Conservation (phyloP, 768 basidiomycete genomes). For the Obba rivulosa region DNA sequence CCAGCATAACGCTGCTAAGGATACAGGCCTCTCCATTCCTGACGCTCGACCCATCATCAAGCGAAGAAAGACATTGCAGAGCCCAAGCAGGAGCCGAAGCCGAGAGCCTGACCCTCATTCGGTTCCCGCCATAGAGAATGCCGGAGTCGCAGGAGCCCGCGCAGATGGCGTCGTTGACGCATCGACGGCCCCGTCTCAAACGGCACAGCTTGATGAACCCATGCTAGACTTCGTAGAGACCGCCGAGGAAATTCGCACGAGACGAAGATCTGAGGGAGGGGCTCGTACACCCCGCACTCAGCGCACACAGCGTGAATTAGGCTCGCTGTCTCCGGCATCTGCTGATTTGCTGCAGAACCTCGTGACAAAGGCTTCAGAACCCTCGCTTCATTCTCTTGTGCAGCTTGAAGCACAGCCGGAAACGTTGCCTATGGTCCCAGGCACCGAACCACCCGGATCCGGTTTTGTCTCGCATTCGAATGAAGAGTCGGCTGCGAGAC, state of each 20-base stretch:
- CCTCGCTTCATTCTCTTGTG: too few relatives aligned
- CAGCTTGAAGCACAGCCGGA: too few relatives aligned
- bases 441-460: too few relatives aligned
- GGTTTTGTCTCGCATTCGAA: too few relatives aligned
- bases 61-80: not conserved
- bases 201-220: constrained; percentile 6
- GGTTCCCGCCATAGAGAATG: too few relatives aligned
- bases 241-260: not conserved
- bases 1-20: not conserved
- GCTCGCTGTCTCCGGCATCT: constrained; percentile 60
- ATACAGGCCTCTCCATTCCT: not conserved
- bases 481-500: too few relatives aligned
- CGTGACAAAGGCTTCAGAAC: constrained; percentile 14
- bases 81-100: not conserved
- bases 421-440: too few relatives aligned
- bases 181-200: not conserved
- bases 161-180: not conserved
- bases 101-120: not conserved
- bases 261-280: too few relatives aligned
- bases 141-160: too few relatives aligned
- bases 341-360: constrained; percentile 35
- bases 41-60: not conserved
- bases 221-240: not conserved
- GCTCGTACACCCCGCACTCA: not conserved
- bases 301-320: constrained; percentile 35